Evolutionary conservation across 2,329 filamentous ascomycete species (phyloP), one percentile per base, ranked within the genome.

Genomic region (Alternaria sp.): DNA sequence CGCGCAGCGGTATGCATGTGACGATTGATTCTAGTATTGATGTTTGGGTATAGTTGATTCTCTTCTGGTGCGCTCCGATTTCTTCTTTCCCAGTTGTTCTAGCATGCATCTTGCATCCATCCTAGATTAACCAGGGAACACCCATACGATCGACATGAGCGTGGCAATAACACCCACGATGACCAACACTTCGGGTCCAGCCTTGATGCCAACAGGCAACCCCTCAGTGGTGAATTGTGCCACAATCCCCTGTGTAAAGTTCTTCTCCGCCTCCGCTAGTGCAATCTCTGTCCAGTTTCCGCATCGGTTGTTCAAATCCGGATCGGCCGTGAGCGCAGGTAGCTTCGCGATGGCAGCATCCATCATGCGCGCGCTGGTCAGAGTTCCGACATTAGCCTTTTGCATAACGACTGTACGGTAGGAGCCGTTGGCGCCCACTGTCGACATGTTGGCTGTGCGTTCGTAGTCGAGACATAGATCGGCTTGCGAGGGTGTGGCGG

Each of bases 351-450:
- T 75, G 53, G 82, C 80, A 18, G 72, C 74, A 61, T 84, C 80
- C 69, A 85, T 77, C 75, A 85, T 82, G 30, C 70, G 72, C 6
- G 76, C 75, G 55, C 74, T 75, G 61, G 59, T 60, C 30, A 79
- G 71, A 23, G 81, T 83, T 61, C 84, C 84, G 49, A 81, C 68
- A 26, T 77, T 79, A 14, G 82, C 80, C 33, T 80, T 81, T 58
- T 80, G 78, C 51, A 85, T 71, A 71, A 83, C 83, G 11, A 82
- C 82, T n/a, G 79, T 79, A 57, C 84, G 83, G 61, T 82, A 82
- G 55, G 82, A 82, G 62, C 79, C 70, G 75, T 85, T 86, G 58
- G 75, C 65, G 62, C 81, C 82, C 64, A 85, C 80, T 63, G 79
- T 81, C 21, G 83, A 84, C 63, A 84, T 79, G 72, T 85, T 85